Conservation (phyloP, 305 asterid genomes). For the Ilex paraguariensis region DNA sequence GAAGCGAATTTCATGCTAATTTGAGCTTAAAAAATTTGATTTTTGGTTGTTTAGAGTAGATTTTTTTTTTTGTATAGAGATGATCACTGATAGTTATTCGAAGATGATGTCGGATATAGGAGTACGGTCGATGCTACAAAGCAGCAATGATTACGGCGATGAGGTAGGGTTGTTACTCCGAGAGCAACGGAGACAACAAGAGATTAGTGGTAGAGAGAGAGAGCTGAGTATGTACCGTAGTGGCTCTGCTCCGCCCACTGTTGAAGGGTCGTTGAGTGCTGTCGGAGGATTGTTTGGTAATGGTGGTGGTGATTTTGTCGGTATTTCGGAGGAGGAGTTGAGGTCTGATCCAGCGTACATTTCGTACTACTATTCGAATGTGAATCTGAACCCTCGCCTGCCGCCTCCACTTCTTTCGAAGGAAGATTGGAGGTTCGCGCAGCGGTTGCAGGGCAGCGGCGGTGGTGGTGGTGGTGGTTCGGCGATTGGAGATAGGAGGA, state of each 20-base stretch:
- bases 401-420: no score
- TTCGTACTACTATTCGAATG: conserved; percentile 29
- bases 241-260: conserved; percentile 36
- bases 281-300: conserved; percentile 20
- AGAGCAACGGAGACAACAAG: no score
- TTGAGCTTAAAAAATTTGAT: conserved; percentile 12
- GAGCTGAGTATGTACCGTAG: conserved; percentile 17
- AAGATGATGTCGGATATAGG: conserved; percentile 45
- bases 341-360: conserved; percentile 36
- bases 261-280: conserved; percentile 33
- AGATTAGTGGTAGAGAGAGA: no score
- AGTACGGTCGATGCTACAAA: no score
- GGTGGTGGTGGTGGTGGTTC: conserved; percentile 10
- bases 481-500: conserved; percentile 34
- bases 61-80: conserved; percentile 6
- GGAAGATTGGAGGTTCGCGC: conserved; percentile 30
- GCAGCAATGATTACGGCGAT: no score
- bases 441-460: conserved; percentile 24
- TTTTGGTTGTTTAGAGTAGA: neutral
- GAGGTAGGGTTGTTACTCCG: neutral
- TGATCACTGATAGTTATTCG: conserved; percentile 43
- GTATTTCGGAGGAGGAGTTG: conserved; percentile 31
- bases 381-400: conserved; percentile 20
- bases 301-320: conserved; percentile 10
- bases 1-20: conserved; percentile 7